phyloP scores from a whole-genome alignment of 768 basidiomycete species.

The Macrocybe gigantea region DNA sequence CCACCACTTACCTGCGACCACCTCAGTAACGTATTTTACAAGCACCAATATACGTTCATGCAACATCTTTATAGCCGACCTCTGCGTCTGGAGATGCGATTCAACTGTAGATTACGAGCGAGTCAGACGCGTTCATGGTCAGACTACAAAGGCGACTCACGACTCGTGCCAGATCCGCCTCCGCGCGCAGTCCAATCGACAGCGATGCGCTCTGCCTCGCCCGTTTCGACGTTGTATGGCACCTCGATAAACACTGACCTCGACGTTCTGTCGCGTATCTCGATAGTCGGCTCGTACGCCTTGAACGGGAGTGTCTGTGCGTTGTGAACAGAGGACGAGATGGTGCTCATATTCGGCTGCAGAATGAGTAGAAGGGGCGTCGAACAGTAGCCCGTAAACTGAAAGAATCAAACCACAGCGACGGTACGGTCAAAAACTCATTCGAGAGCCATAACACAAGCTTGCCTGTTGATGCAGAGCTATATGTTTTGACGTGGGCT shows the following conservation, averaged over 20 bases:
- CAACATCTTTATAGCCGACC: constrained; percentile 95
- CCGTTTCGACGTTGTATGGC: constrained; percentile 87
- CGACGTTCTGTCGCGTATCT: constrained; percentile 73
- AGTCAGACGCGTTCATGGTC: constrained; percentile 1
- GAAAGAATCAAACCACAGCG: not conserved
- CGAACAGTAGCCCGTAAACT: constrained; percentile 85
- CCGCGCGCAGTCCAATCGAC: constrained; percentile 93
- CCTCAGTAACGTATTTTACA: constrained; percentile 78
- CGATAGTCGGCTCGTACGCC: constrained; percentile 89
- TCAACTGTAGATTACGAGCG: constrained; percentile 52
- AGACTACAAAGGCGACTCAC: constrained; percentile 38
- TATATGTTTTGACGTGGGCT: constrained; percentile 71
- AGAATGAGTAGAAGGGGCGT: constrained; percentile 83
- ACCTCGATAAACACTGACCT: constrained; percentile 81
- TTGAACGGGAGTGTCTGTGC: constrained; percentile 81
- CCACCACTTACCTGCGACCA: constrained; percentile 57
- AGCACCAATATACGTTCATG: constrained; percentile 85
- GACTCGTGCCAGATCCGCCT: constrained; percentile 73
- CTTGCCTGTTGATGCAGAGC: constrained; percentile 80
- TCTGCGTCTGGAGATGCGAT: constrained; percentile 84
- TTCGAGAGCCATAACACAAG: not conserved
- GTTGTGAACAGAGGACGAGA: constrained; percentile 28
- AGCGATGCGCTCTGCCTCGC: constrained; percentile 97
- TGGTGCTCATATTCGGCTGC: constrained; percentile 9
- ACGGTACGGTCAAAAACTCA: constrained; percentile 3